A percentile compares a stretch with the other conserved stretches of the same genome.
phyloP scores from a whole-genome alignment of 371 early-diverging fungal species.

The Mucor ambiguus region DNA sequence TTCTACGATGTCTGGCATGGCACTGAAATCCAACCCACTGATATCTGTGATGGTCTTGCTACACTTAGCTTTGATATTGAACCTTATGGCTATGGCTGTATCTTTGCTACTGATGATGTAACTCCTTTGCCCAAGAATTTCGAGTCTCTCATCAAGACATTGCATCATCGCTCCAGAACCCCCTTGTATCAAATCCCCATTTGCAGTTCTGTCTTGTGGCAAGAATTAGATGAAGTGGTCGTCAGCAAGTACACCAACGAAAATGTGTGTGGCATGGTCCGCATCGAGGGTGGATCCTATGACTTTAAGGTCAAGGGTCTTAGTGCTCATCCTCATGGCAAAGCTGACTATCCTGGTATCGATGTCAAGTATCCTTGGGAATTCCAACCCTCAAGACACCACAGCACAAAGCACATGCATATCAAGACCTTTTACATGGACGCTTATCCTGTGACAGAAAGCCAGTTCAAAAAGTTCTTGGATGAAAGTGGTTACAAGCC shows the following conservation, averaged over 20 bases:
- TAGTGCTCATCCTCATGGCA: constrained; percentile 8
- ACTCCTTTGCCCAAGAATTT: constrained; percentile 20
- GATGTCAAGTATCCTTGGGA: constrained; percentile 39
- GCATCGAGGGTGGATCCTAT: constrained; percentile 31
- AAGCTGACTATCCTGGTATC: constrained; percentile 18
- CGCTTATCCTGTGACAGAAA: constrained; percentile 32
- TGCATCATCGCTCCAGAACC: constrained; percentile 15
- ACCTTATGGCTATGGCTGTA: constrained; percentile 36
- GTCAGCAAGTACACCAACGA: constrained; percentile 18
- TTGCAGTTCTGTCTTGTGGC: constrained; percentile 29
- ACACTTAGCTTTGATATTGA: constrained; percentile 40
- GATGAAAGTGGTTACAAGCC: constrained; percentile 31
- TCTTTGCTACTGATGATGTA: constrained; percentile 32
- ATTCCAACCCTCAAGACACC: constrained; percentile 24
- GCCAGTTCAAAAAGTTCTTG: constrained; percentile 31
- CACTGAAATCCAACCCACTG: constrained; percentile 24
- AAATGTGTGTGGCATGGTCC: constrained; percentile 27
- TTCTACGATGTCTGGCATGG: constrained; percentile 39
- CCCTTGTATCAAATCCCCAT: constrained; percentile 22
- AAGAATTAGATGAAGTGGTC: constrained; percentile 30
- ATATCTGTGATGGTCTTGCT: constrained; percentile 36
- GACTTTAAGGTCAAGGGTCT: constrained; percentile 28
- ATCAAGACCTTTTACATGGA: constrained; percentile 35
- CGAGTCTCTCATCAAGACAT: constrained; percentile 15
- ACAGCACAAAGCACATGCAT: constrained; percentile 26